Evolutionary conservation across 73 alveolate species (phyloP).

Genomic region (Symbiodinium natans): DNA sequence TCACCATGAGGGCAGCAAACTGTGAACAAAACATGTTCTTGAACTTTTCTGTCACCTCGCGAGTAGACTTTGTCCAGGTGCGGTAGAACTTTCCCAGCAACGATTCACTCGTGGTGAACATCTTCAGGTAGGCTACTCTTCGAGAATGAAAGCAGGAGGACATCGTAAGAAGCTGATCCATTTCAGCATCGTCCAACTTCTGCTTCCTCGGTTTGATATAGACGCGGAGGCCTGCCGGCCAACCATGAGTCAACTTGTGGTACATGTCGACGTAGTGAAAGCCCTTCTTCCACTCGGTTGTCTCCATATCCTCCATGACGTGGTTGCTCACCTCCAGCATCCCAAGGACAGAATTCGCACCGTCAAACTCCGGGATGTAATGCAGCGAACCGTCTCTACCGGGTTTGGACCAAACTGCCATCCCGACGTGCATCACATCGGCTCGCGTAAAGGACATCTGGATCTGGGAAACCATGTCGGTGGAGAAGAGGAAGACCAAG

Average conservation of each 20-base stretch:
- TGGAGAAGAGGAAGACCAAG: neutral
- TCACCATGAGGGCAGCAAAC: neutral
- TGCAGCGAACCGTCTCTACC: neutral
- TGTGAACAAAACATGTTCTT: neutral
- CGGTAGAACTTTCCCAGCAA: neutral
- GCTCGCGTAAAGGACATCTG: neutral
- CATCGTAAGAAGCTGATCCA: neutral
- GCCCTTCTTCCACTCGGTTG: neutral
- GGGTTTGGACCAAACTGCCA: neutral
- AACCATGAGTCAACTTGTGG: neutral
- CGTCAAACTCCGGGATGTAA: neutral
- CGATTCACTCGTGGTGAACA: neutral
- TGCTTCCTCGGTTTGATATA: neutral
- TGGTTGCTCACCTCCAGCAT: neutral
- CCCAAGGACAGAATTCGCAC: neutral
- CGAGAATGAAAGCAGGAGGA: neutral
- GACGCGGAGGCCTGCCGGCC: slow-evolving; percentile 1
- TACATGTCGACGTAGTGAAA: neutral
- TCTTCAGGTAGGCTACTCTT: neutral
- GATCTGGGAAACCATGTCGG: neutral
- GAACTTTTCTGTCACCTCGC: neutral
- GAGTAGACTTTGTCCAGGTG: neutral
- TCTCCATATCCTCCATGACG: neutral
- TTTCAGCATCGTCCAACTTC: neutral
- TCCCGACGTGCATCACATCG: neutral